Percentiles rank a stretch among this genome's conserved stretches.
Conservation (phyloP, 1,284 basidiomycete species). For the Caloboletus inedulis region DNA sequence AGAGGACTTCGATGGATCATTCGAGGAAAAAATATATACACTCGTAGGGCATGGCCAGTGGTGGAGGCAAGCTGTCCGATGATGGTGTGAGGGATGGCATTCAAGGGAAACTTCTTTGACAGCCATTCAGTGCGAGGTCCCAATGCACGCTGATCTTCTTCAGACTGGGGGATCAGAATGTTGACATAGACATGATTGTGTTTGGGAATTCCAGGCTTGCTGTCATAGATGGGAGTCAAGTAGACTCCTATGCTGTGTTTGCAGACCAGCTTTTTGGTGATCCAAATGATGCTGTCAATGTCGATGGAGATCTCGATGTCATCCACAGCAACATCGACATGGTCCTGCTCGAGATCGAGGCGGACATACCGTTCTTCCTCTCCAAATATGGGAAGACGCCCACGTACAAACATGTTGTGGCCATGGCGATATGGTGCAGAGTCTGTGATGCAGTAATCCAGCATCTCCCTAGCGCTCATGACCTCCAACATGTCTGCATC, state of each 20-base stretch:
- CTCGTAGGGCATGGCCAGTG: neutral
- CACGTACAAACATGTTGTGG: constrained; percentile 6
- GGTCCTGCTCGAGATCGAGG: too few species aligned
- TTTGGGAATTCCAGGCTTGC: constrained; percentile 3
- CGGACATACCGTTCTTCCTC: neutral
- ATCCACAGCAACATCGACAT: neutral
- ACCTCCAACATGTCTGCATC: neutral
- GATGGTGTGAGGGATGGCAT: constrained; percentile 5
- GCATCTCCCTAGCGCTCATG: constrained; percentile 14
- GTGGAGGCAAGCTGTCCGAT: neutral
- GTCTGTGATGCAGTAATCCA: neutral
- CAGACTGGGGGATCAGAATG: constrained; percentile 13
- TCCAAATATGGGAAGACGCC: neutral
- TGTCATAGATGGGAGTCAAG: constrained; percentile 1
- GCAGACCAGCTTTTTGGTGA: neutral
- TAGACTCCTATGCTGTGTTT: constrained; percentile 2
- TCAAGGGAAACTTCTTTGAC: neutral
- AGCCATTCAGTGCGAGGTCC: constrained; percentile 9
- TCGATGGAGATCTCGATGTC: constrained; percentile 6
- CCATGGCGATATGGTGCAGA: neutral
- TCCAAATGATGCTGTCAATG: constrained; percentile 22
- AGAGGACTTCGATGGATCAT: constrained; percentile 16
- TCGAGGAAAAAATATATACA: constrained; percentile 17
- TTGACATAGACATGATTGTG: constrained; percentile 15
- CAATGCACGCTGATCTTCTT: neutral